Evolutionary conservation across 352 stramenopile species (phyloP).

Genomic region (Phytophthora brassicae): DNA sequence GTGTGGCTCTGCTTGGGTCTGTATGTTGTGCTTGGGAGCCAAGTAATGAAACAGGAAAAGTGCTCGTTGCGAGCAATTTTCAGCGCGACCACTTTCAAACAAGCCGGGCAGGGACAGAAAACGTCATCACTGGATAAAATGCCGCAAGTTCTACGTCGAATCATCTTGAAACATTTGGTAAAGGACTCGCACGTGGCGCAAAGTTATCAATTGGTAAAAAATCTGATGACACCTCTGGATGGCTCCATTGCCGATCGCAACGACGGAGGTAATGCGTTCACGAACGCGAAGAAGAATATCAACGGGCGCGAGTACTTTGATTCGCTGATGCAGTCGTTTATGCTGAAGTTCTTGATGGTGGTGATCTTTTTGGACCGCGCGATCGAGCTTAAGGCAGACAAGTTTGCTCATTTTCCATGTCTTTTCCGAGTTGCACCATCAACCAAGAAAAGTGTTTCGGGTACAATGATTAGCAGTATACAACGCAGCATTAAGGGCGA

Average conservation of each 20-base stretch:
- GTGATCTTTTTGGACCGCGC: slow-evolving; percentile 92
- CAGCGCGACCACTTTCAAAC: slow-evolving; percentile 21
- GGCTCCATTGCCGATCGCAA: slow-evolving; percentile 42
- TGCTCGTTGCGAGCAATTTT: slow-evolving; percentile 62
- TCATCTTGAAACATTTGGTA: slow-evolving; percentile 67
- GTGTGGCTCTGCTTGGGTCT: slow-evolving; percentile 91
- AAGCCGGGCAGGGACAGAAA: slow-evolving; percentile 21
- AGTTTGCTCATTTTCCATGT: slow-evolving; percentile 83
- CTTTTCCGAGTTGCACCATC: slow-evolving; percentile 78
- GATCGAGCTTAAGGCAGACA: slow-evolving; percentile 70
- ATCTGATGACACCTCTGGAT: slow-evolving; percentile 68
- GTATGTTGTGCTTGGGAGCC: slow-evolving; percentile 80
- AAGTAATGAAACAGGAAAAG: slow-evolving; percentile 57
- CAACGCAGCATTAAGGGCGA: slow-evolving; percentile 7
- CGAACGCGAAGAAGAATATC: slow-evolving; percentile 69
- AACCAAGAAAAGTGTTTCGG: slow-evolving; percentile 1
- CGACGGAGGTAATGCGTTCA: slow-evolving; percentile 47
- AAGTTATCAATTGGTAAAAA: slow-evolving; percentile 70
- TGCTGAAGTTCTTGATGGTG: slow-evolving; percentile 92
- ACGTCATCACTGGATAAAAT: slow-evolving; percentile 39
- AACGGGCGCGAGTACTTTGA: slow-evolving; percentile 80
- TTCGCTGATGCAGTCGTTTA: slow-evolving; percentile 85
- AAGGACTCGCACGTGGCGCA: slow-evolving; percentile 61
- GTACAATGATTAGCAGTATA: not conserved
- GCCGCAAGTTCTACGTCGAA: slow-evolving; percentile 53